phyloP scores from a whole-genome alignment of 129 eudicot genomes.

The Tagetes erecta region DNA sequence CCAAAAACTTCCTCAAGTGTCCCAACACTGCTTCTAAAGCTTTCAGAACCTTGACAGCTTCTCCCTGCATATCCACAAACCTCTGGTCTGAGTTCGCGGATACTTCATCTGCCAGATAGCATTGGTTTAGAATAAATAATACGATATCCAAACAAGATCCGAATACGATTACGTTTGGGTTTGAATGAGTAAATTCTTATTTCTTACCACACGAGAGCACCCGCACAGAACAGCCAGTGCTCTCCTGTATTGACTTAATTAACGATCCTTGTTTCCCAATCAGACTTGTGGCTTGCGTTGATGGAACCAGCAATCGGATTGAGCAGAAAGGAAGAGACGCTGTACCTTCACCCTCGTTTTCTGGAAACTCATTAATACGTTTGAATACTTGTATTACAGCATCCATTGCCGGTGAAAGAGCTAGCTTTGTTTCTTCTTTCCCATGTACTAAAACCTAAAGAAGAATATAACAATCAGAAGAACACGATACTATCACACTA shows the following conservation, averaged over 20 bases:
- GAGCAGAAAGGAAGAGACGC: constrained; percentile 53
- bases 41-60: constrained; percentile 64
- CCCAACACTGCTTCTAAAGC: constrained; percentile 73
- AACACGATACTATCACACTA: not conserved
- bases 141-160: not conserved
- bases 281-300: constrained; percentile 62
- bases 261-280: constrained; percentile 85
- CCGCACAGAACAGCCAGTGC: constrained; percentile 63
- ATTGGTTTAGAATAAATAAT: not conserved
- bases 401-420: constrained; percentile 86
- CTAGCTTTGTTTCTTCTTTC: constrained; percentile 77
- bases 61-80: constrained; percentile 82
- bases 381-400: constrained; percentile 72
- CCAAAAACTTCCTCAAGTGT: constrained; percentile 82
- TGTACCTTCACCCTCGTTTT: constrained; percentile 42
- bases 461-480: not conserved
- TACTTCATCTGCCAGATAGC: constrained; percentile 47
- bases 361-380: constrained; percentile 63
- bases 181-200: constrained; percentile 31
- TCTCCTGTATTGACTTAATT: constrained; percentile 75
- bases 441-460: constrained; percentile 72
- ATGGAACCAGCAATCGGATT: constrained; percentile 58
- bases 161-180: not conserved
- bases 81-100: constrained; percentile 65
- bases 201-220: constrained; percentile 62